These are phyloP conservation scores for Lanmaoa pseudosensibilis DNA, from an alignment of 768 basidiomycete species.

Conservation along the genomic window DNA sequence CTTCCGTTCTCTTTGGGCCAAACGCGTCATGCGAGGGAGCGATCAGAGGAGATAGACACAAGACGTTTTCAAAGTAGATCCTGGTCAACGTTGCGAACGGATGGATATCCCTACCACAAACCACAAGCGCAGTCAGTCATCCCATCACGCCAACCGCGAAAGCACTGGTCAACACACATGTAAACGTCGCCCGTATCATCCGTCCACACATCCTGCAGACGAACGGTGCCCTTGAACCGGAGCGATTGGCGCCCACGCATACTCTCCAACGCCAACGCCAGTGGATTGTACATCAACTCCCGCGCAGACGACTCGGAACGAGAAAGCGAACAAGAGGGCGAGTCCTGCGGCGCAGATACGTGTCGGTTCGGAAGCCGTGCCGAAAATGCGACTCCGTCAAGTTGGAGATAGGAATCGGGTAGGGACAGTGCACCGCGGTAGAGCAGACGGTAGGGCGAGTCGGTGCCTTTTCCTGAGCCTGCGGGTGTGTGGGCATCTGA, in stretches of 20 bases:
- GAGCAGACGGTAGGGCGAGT: constrained; percentile 49
- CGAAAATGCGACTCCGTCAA: constrained; percentile 74
- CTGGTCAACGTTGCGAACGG: constrained; percentile 59
- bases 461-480: constrained; percentile 1
- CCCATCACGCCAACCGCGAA: neutral
- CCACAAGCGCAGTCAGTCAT: neutral
- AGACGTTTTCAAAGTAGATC: constrained; percentile 69
- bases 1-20: constrained; percentile 39
- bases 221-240: constrained; percentile 54
- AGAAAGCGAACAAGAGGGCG: constrained; percentile 19
- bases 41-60: constrained; percentile 50
- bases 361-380: constrained; percentile 40
- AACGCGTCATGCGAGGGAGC: constrained; percentile 21
- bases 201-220: constrained; percentile 54
- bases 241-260: constrained; percentile 75
- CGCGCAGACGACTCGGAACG: constrained; percentile 26
- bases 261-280: constrained; percentile 73
- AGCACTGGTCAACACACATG: constrained; percentile 40
- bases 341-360: constrained; percentile 31
- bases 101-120: constrained; percentile 60
- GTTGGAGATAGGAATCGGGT: constrained; percentile 66
- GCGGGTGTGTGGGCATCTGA: neutral
- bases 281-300: constrained; percentile 61
- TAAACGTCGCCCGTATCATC: constrained; percentile 55
- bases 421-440: constrained; percentile 76